Percentiles rank a stretch among this genome's conserved stretches.
These are phyloP conservation scores for Cercospora sp. DNA, from an alignment of 2,329 filamentous ascomycete genomes.

Conservation along the genomic window DNA sequence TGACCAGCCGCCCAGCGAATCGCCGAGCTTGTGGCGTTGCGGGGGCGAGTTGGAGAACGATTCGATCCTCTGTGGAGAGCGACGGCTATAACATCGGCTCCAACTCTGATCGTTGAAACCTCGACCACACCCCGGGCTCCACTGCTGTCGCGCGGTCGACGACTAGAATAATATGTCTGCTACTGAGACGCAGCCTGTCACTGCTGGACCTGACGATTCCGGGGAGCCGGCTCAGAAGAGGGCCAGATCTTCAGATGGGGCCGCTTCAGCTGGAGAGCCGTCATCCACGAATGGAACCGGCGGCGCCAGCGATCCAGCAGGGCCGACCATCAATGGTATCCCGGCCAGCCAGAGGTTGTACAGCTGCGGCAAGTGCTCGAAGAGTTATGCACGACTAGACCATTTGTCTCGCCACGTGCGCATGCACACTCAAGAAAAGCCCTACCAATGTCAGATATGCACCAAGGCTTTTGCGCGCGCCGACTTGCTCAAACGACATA, in stretches of 20 bases:
- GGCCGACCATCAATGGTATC: conserved; percentile 9
- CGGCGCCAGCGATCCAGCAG: conserved; percentile 6
- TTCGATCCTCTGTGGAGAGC: conserved; percentile 2
- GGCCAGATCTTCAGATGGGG: conserved; percentile 10
- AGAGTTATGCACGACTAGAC: conserved; percentile 54
- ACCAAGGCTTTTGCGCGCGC: conserved; percentile 50
- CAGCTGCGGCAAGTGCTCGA: conserved; percentile 55
- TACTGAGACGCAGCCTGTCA: conserved; percentile 4
- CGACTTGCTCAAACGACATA: conserved; percentile 55
- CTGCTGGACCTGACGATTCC: conserved; percentile 7
- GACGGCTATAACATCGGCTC: conserved; percentile 15
- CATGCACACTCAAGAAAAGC: conserved; percentile 49
- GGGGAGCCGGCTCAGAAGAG: conserved; percentile 19
- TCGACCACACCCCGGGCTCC: conserved; percentile 16
- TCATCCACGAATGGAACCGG: conserved; percentile 10
- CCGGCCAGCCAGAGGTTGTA: conserved; percentile 39
- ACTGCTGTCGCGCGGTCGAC: background rate
- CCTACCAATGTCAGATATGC: conserved; percentile 48
- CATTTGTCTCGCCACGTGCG: conserved; percentile 55
- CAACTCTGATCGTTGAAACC: conserved; percentile 14
- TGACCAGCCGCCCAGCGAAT: background rate
- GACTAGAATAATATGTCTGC: conserved; percentile 1
- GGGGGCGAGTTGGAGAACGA: conserved; percentile 4
- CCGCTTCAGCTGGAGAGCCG: conserved; percentile 12
- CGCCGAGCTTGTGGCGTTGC: conserved; percentile 9